Conservation (phyloP, 768 basidiomycete genomes). For the Lactarius evosmus region DNA sequence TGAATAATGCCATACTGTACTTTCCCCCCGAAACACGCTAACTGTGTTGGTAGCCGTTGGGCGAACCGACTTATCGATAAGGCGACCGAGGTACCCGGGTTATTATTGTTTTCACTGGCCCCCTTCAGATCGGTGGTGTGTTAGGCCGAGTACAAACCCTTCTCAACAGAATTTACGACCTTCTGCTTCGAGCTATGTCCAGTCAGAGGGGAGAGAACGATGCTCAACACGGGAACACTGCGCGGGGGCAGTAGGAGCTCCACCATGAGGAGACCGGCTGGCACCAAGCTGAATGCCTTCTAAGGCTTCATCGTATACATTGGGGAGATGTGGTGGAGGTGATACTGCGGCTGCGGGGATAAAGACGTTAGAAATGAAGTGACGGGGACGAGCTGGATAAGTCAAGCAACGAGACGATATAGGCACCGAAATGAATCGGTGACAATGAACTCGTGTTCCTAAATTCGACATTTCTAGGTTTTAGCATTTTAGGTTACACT, state of each 20-base stretch:
- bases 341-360: constrained; percentile 4
- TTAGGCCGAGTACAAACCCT: background rate
- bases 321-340: background rate
- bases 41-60: background rate
- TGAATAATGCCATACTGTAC: background rate
- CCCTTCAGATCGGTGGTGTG: background rate
- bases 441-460: background rate
- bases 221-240: background rate
- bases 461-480: constrained; percentile 22
- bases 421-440: constrained; percentile 13
- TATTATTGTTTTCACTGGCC: background rate
- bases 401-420: background rate
- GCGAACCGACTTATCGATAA: background rate
- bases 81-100: background rate
- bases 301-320: background rate
- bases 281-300: background rate
- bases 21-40: background rate
- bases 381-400: background rate
- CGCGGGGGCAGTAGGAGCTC: background rate
- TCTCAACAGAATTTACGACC: background rate
- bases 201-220: background rate
- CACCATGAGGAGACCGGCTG: background rate
- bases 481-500: constrained; percentile 20
- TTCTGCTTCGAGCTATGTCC: background rate
- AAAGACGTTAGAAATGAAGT: background rate